Base-by-base conservation (phyloP, 208 protist genomes). In the Acanthamoeba lenticulata region DNA sequence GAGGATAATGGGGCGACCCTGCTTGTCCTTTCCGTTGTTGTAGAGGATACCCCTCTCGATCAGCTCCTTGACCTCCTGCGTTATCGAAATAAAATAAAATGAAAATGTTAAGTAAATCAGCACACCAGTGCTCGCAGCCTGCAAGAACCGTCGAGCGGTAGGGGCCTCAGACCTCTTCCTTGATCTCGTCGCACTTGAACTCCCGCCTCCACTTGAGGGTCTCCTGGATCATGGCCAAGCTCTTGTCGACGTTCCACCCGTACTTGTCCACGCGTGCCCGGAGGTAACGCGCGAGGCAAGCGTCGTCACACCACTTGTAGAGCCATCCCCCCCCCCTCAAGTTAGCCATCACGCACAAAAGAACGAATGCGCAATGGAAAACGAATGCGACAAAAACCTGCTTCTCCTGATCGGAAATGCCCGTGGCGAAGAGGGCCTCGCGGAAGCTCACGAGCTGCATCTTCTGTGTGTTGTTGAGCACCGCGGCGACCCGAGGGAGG, bases 1-100 rank as follows among this genome's bases (percentile, higher is more conserved):
- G 19, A 79, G 40, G 40, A 79, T 24, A 36, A 79, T 79, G 40
- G 69, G 69, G 0, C 69, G 13, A 9, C 69, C 69, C 38, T 79
- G 69, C 69, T 79, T 79, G 69, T 79, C 69, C 69, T 79, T 79
- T 7, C 69, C 69, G 69, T 79, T 79, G 69, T 40, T 45, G 69
- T 79, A 79, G 69, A 79, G 69, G n/a, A 79, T 79, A 32, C 69
- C 69, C 38, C 27, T 45, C 17, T 79, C 69, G 40, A 79, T 79
- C 38, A 79, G 38, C 38, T 79, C 69, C 69, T 45, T 79, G 24
- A 79, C 69, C 34, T 79, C 69, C 69, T 79, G 69, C n/a, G 40
- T 69, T 27, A 69, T 5, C 19, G 9, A 34, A 27, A 9, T 6
- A 21, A 69, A 17, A 5, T 52, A 52, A 52, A n/a, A 62, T 27